A percentile compares a stretch with the other conserved stretches of the same genome.
phyloP scores from a whole-genome alignment of 2,329 filamentous ascomycete species.

The Beauveria scarabaeidicola region DNA sequence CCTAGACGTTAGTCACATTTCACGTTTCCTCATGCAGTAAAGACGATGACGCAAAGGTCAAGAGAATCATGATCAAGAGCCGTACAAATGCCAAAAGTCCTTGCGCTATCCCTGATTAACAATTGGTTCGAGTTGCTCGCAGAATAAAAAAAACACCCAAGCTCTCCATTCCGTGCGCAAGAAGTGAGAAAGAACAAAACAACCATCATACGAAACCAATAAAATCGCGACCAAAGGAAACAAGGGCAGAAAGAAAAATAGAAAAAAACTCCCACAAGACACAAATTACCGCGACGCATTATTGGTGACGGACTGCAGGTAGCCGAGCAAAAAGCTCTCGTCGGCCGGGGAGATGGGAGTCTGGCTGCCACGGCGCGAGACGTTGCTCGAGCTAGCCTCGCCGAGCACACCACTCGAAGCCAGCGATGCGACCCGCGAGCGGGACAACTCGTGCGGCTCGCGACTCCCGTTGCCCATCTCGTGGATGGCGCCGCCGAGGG shows the following conservation, averaged over 20 bases:
- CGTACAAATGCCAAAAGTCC: not conserved
- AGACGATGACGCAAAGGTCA: not conserved
- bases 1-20: not conserved
- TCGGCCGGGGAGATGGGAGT: conserved; percentile 59
- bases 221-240: not conserved
- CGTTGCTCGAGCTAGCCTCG: conserved; percentile 19
- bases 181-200: not conserved
- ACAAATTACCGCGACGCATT: conserved; percentile 24
- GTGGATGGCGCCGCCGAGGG: conserved; percentile 4
- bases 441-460: conserved; percentile 14
- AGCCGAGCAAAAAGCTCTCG: conserved; percentile 67
- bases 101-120: not conserved
- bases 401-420: conserved; percentile 26
- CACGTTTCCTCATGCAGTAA: not conserved
- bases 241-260: not conserved
- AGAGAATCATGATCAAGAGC: not conserved
- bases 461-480: conserved; percentile 11
- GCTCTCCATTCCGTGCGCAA: not conserved
- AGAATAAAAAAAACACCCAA: conserved; percentile 2
- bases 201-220: not conserved
- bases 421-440: conserved; percentile 36
- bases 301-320: conserved; percentile 51
- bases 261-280: not conserved
- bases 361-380: conserved; percentile 38
- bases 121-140: not conserved